These are phyloP conservation scores for Boletus rubropictus DNA, from an alignment of 768 basidiomycete genomes.

Conservation along the genomic window DNA sequence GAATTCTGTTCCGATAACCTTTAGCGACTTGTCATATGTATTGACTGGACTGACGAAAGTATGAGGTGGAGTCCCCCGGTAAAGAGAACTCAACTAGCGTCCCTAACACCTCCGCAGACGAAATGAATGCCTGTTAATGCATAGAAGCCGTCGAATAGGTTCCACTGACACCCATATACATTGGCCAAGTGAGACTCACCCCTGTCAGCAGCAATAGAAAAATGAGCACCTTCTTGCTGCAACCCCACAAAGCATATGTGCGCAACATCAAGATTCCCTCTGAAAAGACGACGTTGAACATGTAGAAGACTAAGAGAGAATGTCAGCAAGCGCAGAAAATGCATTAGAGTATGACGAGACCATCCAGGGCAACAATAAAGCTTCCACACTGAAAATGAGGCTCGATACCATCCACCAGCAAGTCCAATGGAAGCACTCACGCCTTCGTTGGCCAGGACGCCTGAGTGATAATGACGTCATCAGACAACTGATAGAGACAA, in stretches of 20 bases:
- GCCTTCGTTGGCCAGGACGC: neutral
- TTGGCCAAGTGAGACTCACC: constrained; percentile 2
- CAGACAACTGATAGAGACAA: neutral
- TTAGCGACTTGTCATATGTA: neutral
- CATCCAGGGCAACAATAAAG: constrained; percentile 12
- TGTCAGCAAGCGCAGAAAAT: neutral
- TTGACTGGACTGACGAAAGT: constrained; percentile 12
- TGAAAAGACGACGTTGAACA: constrained; percentile 3
- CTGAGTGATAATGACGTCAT: constrained; percentile 3
- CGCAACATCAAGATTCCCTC: constrained; percentile 21
- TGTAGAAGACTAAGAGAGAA: constrained; percentile 9
- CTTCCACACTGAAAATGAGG: constrained; percentile 11
- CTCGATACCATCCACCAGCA: neutral
- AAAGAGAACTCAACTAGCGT: constrained; percentile 1
- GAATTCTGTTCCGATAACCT: constrained; percentile 4
- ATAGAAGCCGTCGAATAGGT: neutral
- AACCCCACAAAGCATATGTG: constrained; percentile 24
- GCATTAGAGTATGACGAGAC: neutral
- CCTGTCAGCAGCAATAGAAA: constrained; percentile 14
- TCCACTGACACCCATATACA: neutral
- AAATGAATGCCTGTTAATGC: constrained; percentile 7
- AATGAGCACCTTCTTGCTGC: constrained; percentile 11
- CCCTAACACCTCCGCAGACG: constrained; percentile 5
- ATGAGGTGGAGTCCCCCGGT: constrained; percentile 12
- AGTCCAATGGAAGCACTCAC: constrained; percentile 3